phyloP scores from a whole-genome alignment of 1,139 yeast species.

The Casaregolazyma lundiana region DNA sequence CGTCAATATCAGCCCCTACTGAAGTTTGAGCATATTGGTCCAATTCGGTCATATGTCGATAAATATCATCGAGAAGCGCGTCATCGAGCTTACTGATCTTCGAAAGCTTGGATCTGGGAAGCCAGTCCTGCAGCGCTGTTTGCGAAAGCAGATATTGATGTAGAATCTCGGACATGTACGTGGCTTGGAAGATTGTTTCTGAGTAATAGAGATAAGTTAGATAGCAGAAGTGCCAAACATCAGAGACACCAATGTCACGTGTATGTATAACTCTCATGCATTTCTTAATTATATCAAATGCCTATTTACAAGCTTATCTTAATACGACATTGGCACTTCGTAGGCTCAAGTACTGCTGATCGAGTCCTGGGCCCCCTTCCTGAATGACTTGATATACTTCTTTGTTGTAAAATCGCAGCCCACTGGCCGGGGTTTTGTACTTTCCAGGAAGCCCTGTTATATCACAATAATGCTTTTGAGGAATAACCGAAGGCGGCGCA shows the following conservation, averaged over 20 bases:
- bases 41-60: constrained; percentile 15
- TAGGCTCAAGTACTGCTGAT: constrained; percentile 84
- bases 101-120: constrained; percentile 12
- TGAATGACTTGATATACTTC: constrained; percentile 80
- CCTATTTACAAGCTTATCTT: constrained; percentile 35
- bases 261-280: neutral
- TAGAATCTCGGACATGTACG: constrained; percentile 12
- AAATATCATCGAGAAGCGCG: constrained; percentile 11
- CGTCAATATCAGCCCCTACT: constrained; percentile 14
- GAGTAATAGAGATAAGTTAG: too few species aligned
- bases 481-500: constrained; percentile 86
- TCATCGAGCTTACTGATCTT: constrained; percentile 9
- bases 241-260: too few species aligned
- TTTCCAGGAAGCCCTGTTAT: constrained; percentile 82
- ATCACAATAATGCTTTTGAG: constrained; percentile 84
- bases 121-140: constrained; percentile 20
- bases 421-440: constrained; percentile 73
- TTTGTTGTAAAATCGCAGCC: constrained; percentile 72
- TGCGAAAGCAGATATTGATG: constrained; percentile 20
- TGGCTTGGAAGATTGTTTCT: too few species aligned
- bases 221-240: too few species aligned
- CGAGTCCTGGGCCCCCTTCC: constrained; percentile 83
- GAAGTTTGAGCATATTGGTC: constrained; percentile 16
- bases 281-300: neutral
- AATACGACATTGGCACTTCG: constrained; percentile 86